Conservation (phyloP, 352 stramenopile species). For the Salisapilia sapeloensis region DNA sequence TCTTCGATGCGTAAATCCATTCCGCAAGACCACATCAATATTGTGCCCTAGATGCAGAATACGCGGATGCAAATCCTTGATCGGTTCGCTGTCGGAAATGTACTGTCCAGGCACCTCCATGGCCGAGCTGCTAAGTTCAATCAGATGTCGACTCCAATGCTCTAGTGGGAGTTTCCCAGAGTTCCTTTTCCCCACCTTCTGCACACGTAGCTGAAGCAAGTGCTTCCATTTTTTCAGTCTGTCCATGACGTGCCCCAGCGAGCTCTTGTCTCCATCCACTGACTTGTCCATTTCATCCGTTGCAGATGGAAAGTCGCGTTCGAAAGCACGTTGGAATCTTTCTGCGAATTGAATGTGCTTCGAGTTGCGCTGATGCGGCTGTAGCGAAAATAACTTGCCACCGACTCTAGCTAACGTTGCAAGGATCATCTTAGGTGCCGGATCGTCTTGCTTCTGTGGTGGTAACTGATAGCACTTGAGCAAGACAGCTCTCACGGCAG, state of each 20-base stretch:
- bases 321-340: slow-evolving; percentile 77
- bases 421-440: slow-evolving; percentile 76
- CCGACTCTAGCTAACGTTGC: slow-evolving; percentile 86
- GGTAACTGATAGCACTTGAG: slow-evolving; percentile 86
- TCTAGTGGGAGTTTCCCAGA: slow-evolving; percentile 67
- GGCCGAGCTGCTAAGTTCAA: slow-evolving; percentile 72
- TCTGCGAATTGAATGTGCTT: slow-evolving; percentile 79
- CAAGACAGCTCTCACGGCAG: slow-evolving; percentile 90
- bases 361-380: slow-evolving; percentile 72
- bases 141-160: slow-evolving; percentile 77
- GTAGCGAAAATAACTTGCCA: slow-evolving; percentile 80
- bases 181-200: slow-evolving; percentile 49
- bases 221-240: slow-evolving; percentile 85
- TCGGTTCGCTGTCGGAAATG: slow-evolving; percentile 79
- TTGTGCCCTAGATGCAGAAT: slow-evolving; percentile 82
- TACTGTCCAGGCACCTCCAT: slow-evolving; percentile 89
- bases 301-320: slow-evolving; percentile 60
- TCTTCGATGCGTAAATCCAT: slow-evolving; percentile 84
- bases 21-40: slow-evolving; percentile 67
- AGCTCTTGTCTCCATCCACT: slow-evolving; percentile 12
- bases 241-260: slow-evolving; percentile 76
- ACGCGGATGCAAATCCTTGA: slow-evolving; percentile 83
- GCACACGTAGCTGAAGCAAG: slow-evolving; percentile 69
- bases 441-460: slow-evolving; percentile 54
- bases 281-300: slow-evolving; percentile 8